These are phyloP conservation scores for Aureobasidium subglaciale DNA, from an alignment of 2,329 filamentous ascomycete species.

Conservation along the genomic window DNA sequence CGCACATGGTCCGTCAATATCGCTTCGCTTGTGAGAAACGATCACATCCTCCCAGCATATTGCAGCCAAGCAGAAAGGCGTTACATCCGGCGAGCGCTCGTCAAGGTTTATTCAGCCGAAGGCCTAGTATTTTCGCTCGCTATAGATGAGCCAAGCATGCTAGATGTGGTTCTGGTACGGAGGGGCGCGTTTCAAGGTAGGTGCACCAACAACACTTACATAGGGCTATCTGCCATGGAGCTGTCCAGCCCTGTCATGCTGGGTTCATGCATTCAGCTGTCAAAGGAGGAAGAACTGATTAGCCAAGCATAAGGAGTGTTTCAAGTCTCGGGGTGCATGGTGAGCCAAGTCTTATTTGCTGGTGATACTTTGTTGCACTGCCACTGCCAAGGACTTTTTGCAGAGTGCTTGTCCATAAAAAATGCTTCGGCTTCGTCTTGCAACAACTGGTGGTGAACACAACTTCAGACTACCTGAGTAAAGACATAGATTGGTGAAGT, in stretches of 20 bases:
- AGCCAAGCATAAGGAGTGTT: slow-evolving; percentile 1
- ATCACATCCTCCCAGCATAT: not conserved
- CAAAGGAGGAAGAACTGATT: not conserved
- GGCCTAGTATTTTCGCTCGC: not conserved
- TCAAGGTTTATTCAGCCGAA: not conserved
- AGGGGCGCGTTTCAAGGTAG: not conserved
- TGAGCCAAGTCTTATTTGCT: not conserved
- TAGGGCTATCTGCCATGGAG: not conserved
- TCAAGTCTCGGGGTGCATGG: not conserved
- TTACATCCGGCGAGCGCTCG: not conserved
- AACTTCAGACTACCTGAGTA: no score
- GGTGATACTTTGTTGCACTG: not conserved
- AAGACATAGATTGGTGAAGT: no score
- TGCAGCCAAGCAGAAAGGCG: not conserved
- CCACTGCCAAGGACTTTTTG: not conserved
- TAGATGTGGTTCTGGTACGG: not conserved
- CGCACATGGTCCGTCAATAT: not conserved
- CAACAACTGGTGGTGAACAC: not conserved
- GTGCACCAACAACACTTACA: not conserved
- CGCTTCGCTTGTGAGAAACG: not conserved
- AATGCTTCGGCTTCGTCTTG: not conserved
- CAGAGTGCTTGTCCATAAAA: not conserved
- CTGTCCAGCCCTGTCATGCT: not conserved
- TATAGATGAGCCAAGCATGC: not conserved
- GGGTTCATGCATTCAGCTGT: not conserved